A percentile compares a stretch with the other conserved stretches of the same genome.
phyloP scores from a whole-genome alignment of 306 rosid species.

The Lathyrus aphaca region DNA sequence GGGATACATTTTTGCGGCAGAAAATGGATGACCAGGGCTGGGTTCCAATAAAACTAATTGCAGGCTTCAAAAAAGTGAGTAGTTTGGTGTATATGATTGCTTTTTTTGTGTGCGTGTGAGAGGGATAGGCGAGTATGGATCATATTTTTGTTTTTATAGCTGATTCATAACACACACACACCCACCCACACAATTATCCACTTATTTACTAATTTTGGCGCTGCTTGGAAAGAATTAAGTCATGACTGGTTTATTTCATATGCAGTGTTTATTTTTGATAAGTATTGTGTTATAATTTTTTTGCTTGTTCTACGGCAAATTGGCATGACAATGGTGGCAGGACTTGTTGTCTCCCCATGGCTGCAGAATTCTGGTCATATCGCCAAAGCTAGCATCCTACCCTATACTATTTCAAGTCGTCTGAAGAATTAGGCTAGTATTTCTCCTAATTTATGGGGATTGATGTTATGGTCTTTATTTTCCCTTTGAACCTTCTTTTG shows the following conservation, averaged over 20 bases:
- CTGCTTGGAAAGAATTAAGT: neutral
- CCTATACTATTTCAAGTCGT: neutral
- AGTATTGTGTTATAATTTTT: neutral
- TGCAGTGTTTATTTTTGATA: slow-evolving; percentile 10
- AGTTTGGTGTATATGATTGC: slow-evolving; percentile 34
- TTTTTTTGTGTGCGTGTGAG: neutral
- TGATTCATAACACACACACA: neutral
- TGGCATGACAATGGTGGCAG: slow-evolving; percentile 4
- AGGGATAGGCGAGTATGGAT: neutral
- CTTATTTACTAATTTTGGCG: slow-evolving; percentile 19
- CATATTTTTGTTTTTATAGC: slow-evolving; percentile 27
- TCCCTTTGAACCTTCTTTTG: neutral
- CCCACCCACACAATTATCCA: neutral
- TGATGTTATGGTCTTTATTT: slow-evolving; percentile 19
- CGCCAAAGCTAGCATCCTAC: slow-evolving; percentile 20
- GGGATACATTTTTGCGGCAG: slow-evolving; percentile 76
- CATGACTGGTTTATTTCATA: neutral
- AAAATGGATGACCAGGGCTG: slow-evolving; percentile 91
- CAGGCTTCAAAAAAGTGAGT: slow-evolving; percentile 80
- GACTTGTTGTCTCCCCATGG: slow-evolving; percentile 23
- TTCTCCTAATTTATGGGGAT: slow-evolving; percentile 29
- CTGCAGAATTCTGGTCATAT: slow-evolving; percentile 10
- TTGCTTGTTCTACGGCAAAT: slow-evolving; percentile 7
- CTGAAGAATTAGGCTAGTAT: slow-evolving; percentile 10
- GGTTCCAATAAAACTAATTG: slow-evolving; percentile 76